A percentile compares a stretch with the other conserved stretches of the same genome.
Evolutionary conservation across 345 rosid species (phyloP).

Genomic region (Salix caprea): DNA sequence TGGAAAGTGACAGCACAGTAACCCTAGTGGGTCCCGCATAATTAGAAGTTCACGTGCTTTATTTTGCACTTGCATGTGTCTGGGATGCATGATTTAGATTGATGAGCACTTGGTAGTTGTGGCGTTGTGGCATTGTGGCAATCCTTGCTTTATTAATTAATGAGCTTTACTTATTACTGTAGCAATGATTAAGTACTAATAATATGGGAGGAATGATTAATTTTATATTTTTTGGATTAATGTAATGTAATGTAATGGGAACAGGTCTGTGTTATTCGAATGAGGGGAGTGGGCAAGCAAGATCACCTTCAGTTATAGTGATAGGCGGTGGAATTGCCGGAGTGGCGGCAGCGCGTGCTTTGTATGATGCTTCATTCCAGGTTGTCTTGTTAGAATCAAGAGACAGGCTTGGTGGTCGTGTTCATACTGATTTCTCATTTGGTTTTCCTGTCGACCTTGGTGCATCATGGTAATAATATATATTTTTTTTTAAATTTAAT

Average conservation of each 20-base stretch:
- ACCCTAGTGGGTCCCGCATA: not conserved
- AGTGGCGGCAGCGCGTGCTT: constrained; percentile 85
- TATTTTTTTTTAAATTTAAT: not conserved
- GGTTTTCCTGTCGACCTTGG: constrained; percentile 97
- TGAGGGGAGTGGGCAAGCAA: constrained; percentile 43
- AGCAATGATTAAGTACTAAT: not conserved
- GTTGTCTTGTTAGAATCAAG: constrained; percentile 76
- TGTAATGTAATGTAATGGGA: not conserved
- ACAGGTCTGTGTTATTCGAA: constrained; percentile 54
- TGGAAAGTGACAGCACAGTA: not conserved
- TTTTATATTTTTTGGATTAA: not conserved
- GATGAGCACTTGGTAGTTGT: no score
- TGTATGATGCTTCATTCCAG: constrained; percentile 86
- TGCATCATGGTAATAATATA: constrained; percentile 28
- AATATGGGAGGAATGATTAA: not conserved
- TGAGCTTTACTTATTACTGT: not conserved
- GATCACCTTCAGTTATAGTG: constrained; percentile 86
- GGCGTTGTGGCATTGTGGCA: no score
- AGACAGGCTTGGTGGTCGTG: constrained; percentile 81
- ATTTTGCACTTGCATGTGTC: no score
- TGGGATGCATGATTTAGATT: not conserved
- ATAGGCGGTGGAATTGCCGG: constrained; percentile 91
- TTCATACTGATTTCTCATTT: constrained; percentile 73
- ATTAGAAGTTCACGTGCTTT: not conserved
- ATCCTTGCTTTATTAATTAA: no score